Percentiles rank a stretch among this genome's conserved stretches.
Evolutionary conservation across 2,329 filamentous ascomycete genomes (phyloP).

Genomic region (Pyricularia grisea): DNA sequence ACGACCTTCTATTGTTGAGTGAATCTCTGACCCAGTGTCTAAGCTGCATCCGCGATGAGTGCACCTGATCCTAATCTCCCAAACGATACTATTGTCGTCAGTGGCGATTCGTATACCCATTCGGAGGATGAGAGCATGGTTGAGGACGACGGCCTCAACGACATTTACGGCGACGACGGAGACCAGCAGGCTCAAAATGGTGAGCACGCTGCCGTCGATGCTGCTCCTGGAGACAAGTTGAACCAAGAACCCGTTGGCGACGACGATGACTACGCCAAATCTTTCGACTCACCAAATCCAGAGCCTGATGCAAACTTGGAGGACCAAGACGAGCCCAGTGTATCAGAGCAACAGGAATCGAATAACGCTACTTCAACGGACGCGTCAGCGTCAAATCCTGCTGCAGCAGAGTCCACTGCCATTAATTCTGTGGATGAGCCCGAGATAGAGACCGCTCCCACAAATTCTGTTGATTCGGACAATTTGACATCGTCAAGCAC

Average conservation of each 20-base stretch:
- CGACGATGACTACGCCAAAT: conserved; percentile 42
- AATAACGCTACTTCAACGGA: not conserved
- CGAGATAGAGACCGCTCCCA: not conserved
- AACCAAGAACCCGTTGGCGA: conserved; percentile 15
- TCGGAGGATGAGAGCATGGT: conserved; percentile 24
- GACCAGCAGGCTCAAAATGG: conserved; percentile 10
- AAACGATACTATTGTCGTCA: conserved; percentile 4
- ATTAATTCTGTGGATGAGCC: conserved; percentile 4
- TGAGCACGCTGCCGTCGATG: not conserved
- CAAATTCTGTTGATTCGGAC: not conserved
- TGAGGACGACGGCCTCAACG: conserved; percentile 35
- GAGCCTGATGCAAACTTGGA: not conserved
- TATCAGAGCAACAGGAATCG: not conserved
- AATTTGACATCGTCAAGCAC: not conserved
- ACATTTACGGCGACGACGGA: conserved; percentile 33
- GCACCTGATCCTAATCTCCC: not conserved
- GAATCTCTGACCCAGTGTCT: not conserved
- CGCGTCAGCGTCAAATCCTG: not conserved
- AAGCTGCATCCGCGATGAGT: conserved; percentile 1
- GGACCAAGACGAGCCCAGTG: conserved; percentile 7
- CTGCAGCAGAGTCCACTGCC: not conserved
- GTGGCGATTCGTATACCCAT: not conserved
- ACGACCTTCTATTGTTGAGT: not conserved
- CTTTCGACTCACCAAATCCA: conserved; percentile 34
- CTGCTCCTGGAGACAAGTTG: not conserved